A percentile compares a stretch with the other conserved stretches of the same genome.
phyloP scores from a whole-genome alignment of 2,329 filamentous ascomycete genomes.

The Colletotrichum scovillei region DNA sequence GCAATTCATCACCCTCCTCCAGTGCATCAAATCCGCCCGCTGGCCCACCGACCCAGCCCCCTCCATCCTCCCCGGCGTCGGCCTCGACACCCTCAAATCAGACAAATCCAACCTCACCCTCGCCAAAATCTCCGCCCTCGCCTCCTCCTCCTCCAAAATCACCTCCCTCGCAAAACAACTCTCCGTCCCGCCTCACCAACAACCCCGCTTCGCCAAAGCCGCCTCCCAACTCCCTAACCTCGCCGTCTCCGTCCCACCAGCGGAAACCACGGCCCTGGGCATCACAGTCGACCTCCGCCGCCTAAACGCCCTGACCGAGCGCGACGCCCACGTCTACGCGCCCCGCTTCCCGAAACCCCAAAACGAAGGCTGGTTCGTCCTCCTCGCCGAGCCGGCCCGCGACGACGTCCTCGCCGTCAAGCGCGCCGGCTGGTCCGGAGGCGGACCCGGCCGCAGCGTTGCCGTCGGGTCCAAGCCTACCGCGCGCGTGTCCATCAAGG shows the following conservation, averaged over 20 bases:
- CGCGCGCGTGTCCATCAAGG: slow-evolving; percentile 67
- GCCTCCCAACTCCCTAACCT: slow-evolving; percentile 77
- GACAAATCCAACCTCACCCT: slow-evolving; percentile 52
- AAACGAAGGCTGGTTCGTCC: slow-evolving; percentile 90
- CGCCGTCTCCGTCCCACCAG: slow-evolving; percentile 63
- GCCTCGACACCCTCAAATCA: slow-evolving; percentile 53
- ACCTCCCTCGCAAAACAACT: slow-evolving; percentile 62
- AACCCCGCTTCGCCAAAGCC: slow-evolving; percentile 66
- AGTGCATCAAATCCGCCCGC: slow-evolving; percentile 90
- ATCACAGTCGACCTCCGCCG: slow-evolving; percentile 74
- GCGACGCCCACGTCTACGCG: slow-evolving; percentile 82
- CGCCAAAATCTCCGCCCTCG: slow-evolving; percentile 53
- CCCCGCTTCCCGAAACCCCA: slow-evolving; percentile 94
- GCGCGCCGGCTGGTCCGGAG: slow-evolving; percentile 77
- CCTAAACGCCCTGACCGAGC: slow-evolving; percentile 72
- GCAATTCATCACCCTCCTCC: slow-evolving; percentile 86
- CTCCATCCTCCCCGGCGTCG: slow-evolving; percentile 82
- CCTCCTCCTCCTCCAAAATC: slow-evolving; percentile 47
- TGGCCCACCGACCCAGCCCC: slow-evolving; percentile 88
- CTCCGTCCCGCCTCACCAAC: slow-evolving; percentile 56
- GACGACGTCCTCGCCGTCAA: slow-evolving; percentile 90
- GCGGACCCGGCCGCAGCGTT: slow-evolving; percentile 40
- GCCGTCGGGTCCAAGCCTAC: slow-evolving; percentile 59
- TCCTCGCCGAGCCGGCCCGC: slow-evolving; percentile 73
- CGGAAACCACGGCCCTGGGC: slow-evolving; percentile 68